Base-by-base conservation (phyloP, 352 stramenopile species). In the Blastocystis sp. region DNA sequence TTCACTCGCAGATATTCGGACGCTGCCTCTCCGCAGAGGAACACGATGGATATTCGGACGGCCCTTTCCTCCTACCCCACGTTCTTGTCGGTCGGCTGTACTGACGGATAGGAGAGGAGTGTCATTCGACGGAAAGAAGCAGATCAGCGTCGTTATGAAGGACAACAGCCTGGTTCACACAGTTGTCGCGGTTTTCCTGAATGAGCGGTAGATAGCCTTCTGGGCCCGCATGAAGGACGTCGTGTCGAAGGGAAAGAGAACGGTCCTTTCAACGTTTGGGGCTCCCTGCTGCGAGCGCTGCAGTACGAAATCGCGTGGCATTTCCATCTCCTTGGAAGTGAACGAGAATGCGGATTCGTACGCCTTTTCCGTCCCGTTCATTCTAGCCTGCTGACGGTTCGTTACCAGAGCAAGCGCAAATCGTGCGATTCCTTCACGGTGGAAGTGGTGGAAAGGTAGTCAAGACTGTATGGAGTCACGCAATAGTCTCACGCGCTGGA, bases 141-240 rank as follows among this genome's bases (percentile, higher is more conserved):
- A 52, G 2, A 43, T 70, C 11, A 52, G n/a, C 10, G 59, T 69
- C 28, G 41, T 56, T 14, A 56, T 56, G 48, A 56, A 56, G 48
- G 48, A 56, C 5, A 56, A 56, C 48, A 56, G 14, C 14, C 0
- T 7, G 48, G 14, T 56, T 56, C 48, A 56, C 14, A 56, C 48
- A 17, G 48, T 56, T 7, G 14, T 0, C 0, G 5, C 5, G 48
- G 5, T 56, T 56, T 14, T 56, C 48, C 48, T 56, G 48, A 7
- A 14, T 56, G 48, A 56, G 48, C 5, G 0, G 0, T 67, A 84
- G 74, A 70, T 84, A n/a, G 45, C 74, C 14, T 84, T 84, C 56
- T 84, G 74, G 74, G 61, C 69, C 34, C 74, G 74, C 21, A 66
- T 84, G 56, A 84, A 67, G 74, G 74, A 84, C 9, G 7, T 84